phyloP scores from a whole-genome alignment of 257 asterid species.

The Asclepias syriaca region DNA sequence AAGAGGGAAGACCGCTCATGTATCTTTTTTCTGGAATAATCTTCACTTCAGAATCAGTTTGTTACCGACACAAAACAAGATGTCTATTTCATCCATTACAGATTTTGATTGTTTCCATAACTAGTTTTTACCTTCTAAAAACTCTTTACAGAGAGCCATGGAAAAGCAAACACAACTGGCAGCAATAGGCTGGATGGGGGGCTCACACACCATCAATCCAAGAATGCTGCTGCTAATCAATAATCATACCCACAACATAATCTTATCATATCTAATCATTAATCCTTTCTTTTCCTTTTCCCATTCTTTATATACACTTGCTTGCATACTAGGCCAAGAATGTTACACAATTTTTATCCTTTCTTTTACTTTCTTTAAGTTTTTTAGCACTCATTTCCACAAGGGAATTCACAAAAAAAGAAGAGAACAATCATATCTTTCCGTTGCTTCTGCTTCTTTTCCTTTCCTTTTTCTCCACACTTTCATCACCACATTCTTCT shows the following conservation, averaged over 20 bases:
- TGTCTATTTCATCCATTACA: neutral
- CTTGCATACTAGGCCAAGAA: neutral
- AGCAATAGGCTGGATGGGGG: neutral
- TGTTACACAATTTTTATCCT: neutral
- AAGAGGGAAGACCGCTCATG: neutral
- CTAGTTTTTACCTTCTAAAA: neutral
- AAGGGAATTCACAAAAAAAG: neutral
- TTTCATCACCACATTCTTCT: neutral
- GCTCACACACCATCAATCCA: neutral
- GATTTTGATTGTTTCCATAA: neutral
- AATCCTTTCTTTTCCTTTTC: neutral
- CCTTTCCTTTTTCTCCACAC: neutral
- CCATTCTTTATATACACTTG: slow-evolving; percentile 1
- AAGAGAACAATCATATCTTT: neutral
- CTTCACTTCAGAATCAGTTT: neutral
- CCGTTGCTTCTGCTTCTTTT: neutral
- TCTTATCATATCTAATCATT: neutral
- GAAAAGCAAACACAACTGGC: neutral
- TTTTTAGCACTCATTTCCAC: slow-evolving; percentile 6
- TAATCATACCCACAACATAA: neutral
- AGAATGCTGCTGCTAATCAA: slow-evolving; percentile 9
- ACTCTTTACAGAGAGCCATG: too few species aligned
- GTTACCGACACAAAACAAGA: slow-evolving; percentile 3
- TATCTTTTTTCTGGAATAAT: neutral
- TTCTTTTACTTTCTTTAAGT: neutral